These are phyloP conservation scores for Phialocephala subalpina DNA, from an alignment of 2,329 filamentous ascomycete species.

Conservation along the genomic window DNA sequence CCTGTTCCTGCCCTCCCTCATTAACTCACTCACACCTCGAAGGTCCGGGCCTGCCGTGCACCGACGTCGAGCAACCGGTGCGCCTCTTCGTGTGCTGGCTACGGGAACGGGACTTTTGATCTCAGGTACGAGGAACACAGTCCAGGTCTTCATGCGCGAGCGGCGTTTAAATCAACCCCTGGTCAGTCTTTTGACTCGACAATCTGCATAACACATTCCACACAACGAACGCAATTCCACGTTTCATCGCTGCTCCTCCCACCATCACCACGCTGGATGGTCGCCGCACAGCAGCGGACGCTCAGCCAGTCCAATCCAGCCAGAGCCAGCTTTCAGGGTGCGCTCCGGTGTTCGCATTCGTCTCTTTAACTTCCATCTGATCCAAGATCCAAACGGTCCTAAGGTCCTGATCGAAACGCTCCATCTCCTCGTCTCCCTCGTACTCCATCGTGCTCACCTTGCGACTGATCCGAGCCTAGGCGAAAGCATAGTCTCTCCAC, in stretches of 20 bases:
- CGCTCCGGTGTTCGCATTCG: neutral
- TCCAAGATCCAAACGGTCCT: neutral
- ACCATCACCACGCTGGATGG: constrained; percentile 20
- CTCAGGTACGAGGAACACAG: constrained; percentile 26
- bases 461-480: constrained; percentile 18
- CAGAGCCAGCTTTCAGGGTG: neutral
- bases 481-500: constrained; percentile 10
- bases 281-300: constrained; percentile 11
- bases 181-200: constrained; percentile 17
- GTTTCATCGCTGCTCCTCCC: constrained; percentile 26
- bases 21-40: neutral
- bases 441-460: constrained; percentile 8
- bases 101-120: constrained; percentile 10
- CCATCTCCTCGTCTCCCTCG: neutral
- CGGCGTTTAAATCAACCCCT: constrained; percentile 21
- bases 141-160: constrained; percentile 18
- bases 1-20: neutral
- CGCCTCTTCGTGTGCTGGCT: neutral
- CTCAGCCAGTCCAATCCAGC: constrained; percentile 6
- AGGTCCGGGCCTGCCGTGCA: constrained; percentile 5
- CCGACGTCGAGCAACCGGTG: neutral
- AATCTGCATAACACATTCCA: constrained; percentile 35
- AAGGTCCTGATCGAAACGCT: constrained; percentile 6
- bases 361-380: constrained; percentile 11
- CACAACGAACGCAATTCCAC: constrained; percentile 24